phyloP scores from a whole-genome alignment of 1,284 basidiomycete species.

The Quambalaria eucalypti region DNA sequence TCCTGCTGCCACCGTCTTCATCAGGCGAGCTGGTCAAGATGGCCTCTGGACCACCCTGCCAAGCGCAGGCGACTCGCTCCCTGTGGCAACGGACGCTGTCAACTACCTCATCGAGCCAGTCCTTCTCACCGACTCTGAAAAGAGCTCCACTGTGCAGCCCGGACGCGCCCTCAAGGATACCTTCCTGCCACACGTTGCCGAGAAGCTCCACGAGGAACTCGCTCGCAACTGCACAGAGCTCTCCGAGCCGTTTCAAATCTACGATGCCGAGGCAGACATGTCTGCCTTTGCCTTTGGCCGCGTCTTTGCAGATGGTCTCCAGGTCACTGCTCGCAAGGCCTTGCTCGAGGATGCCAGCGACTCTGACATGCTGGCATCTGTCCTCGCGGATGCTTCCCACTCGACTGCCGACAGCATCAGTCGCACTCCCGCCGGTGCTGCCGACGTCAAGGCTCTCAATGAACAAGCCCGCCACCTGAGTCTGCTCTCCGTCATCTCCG shows the following conservation, averaged over 20 bases:
- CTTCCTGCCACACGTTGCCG: slow-evolving; percentile 1
- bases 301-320: not conserved
- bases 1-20: slow-evolving; percentile 15
- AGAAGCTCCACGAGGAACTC: not conserved
- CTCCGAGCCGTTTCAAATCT: not conserved
- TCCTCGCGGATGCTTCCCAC: not conserved
- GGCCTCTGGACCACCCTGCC: slow-evolving; percentile 16
- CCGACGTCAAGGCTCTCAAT: not conserved
- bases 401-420: not conserved
- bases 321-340: not conserved
- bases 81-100: slow-evolving; percentile 9
- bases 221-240: not conserved
- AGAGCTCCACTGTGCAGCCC: slow-evolving; percentile 9
- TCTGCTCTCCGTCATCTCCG: slow-evolving; percentile 1
- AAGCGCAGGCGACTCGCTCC: not conserved
- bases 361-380: not conserved
- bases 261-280: not conserved
- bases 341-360: slow-evolving; percentile 1
- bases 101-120: slow-evolving; percentile 28
- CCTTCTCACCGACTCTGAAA: slow-evolving; percentile 22
- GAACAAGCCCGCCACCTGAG: not conserved
- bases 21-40: slow-evolving; percentile 18
- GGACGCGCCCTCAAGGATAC: not conserved
- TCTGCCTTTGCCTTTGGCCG: slow-evolving; percentile 4
- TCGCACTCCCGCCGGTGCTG: not conserved